Evolutionary conservation across 2,329 filamentous ascomycete genomes (phyloP).

Genomic region (Berkeleyomyces basicola): DNA sequence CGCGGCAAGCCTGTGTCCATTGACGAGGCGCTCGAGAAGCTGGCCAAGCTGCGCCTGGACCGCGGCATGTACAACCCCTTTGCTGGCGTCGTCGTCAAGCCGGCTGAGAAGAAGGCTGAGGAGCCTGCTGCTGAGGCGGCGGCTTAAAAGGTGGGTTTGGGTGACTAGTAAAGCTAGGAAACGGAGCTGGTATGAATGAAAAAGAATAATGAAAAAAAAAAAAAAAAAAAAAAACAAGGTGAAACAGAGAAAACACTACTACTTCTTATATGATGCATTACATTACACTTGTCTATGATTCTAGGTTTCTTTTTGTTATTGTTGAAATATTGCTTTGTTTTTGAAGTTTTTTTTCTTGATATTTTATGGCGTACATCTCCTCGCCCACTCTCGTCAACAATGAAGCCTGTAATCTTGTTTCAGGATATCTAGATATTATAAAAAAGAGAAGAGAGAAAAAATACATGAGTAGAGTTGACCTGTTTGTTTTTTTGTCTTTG

Average conservation of each 20-base stretch:
- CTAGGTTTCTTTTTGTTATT: neutral
- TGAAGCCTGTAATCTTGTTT: neutral
- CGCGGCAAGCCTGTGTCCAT: conserved; percentile 42
- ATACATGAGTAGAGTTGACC: neutral
- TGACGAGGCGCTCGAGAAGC: conserved; percentile 39
- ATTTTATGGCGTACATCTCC: neutral
- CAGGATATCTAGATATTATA: neutral
- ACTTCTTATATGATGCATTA: neutral
- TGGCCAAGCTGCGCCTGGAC: conserved; percentile 34
- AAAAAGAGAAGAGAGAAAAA: neutral
- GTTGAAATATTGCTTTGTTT: neutral
- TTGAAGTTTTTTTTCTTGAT: neutral
- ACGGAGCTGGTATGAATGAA: conserved; percentile 1
- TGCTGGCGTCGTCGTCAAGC: conserved; percentile 9
- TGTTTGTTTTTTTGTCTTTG: neutral
- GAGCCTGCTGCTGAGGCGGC: neutral
- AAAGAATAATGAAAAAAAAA: too few species aligned
- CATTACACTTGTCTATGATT: neutral
- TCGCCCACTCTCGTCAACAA: neutral
- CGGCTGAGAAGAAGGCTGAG: conserved; percentile 8
- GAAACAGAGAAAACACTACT: neutral
- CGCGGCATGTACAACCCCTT: conserved; percentile 16
- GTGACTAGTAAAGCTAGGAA: neutral
- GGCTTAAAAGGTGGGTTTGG: neutral
- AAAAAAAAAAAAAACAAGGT: conserved; percentile 15